Conservation (phyloP, 2,329 filamentous ascomycete genomes). For the Sclerotinia nivalis region DNA sequence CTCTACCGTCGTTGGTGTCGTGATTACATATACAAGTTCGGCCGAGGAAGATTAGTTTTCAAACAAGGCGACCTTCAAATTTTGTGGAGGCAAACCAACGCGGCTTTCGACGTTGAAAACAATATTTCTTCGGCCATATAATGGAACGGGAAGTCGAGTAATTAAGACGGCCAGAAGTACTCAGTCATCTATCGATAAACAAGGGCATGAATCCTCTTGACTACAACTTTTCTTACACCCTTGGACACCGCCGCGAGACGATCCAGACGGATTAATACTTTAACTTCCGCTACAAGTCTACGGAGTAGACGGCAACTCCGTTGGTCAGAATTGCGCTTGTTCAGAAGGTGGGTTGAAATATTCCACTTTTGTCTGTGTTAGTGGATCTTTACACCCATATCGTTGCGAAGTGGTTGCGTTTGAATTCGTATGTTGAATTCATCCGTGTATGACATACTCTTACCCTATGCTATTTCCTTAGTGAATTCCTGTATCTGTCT, state of each 20-base stretch:
- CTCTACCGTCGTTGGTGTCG: not conserved
- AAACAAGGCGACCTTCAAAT: not conserved
- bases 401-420: not conserved
- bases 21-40: not conserved
- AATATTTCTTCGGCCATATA: not conserved
- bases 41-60: not conserved
- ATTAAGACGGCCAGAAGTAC: slow-evolving; percentile 4
- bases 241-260: slow-evolving; percentile 20
- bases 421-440: not conserved
- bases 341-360: slow-evolving; percentile 18
- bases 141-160: not conserved
- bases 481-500: not conserved
- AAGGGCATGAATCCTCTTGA: slow-evolving; percentile 23
- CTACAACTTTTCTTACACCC: slow-evolving; percentile 9
- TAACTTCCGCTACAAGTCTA: slow-evolving; percentile 18
- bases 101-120: not conserved
- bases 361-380: slow-evolving; percentile 21
- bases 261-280: slow-evolving; percentile 18
- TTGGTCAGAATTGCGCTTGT: slow-evolving; percentile 8
- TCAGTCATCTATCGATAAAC: slow-evolving; percentile 21
- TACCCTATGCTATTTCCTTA: slow-evolving; percentile 8
- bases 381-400: slow-evolving; percentile 12
- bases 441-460: not conserved
- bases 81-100: not conserved
- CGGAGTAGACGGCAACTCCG: not conserved